phyloP scores from a whole-genome alignment of 495 filamentous ascomycete species.

The Hypomontagnella monticulosa region DNA sequence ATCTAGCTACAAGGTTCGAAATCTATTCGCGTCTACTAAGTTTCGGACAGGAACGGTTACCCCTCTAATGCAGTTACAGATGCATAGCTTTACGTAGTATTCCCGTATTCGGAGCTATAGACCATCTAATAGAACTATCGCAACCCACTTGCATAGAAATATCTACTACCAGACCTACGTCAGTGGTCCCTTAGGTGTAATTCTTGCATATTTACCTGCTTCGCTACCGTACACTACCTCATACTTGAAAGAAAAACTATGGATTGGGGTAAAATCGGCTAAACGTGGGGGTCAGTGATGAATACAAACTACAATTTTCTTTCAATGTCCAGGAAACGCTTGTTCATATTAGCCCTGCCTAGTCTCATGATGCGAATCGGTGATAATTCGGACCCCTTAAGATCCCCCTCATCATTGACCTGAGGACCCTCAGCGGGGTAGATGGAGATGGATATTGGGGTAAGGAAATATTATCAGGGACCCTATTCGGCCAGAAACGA shows the following conservation, averaged over 20 bases:
- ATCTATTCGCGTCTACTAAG: not conserved
- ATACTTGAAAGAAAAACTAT: conserved; percentile 3
- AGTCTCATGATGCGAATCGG: conserved; percentile 9
- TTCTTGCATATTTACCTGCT: not conserved
- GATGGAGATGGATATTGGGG: conserved; percentile 27
- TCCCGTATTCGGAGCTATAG: conserved; percentile 35
- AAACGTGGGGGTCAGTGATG: conserved; percentile 25
- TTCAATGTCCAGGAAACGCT: not conserved
- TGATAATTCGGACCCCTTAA: conserved; percentile 26
- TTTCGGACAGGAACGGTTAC: not conserved
- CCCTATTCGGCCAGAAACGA: conserved; percentile 31
- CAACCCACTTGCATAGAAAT: not conserved
- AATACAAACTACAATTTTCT: not conserved
- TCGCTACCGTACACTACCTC: not conserved
- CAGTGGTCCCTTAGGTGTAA: not conserved
- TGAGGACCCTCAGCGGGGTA: conserved; percentile 24
- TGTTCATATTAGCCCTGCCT: no score
- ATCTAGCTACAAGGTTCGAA: not conserved
- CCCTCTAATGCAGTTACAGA: not conserved
- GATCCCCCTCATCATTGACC: conserved; percentile 3
- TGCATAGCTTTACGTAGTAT: not conserved
- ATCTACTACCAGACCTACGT: not conserved
- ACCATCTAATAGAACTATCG: not conserved
- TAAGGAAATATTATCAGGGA: conserved; percentile 8
- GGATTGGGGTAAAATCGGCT: conserved; percentile 34